Conservation (phyloP, 108 stramenopile species). For the Nitzschia sp. region DNA sequence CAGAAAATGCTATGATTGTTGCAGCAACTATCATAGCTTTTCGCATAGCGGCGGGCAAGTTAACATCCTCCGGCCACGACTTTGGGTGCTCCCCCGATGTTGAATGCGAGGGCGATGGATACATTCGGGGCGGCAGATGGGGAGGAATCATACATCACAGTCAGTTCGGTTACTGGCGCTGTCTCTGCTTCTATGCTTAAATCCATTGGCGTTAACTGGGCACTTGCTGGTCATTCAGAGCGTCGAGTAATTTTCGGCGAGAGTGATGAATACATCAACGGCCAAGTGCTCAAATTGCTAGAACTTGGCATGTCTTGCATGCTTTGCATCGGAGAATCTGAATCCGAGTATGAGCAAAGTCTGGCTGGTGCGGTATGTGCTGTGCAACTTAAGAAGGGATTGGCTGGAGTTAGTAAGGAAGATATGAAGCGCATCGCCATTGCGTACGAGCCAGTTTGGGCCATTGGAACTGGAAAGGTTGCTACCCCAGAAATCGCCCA, state of each 20-base stretch:
- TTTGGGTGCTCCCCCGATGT: too few species aligned
- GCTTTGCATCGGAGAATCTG: conserved; percentile 95
- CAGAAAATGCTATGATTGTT: too few species aligned
- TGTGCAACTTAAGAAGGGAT: conserved; percentile 88
- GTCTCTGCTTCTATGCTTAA: conserved; percentile 89
- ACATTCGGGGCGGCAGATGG: too few species aligned
- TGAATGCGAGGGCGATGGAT: too few species aligned
- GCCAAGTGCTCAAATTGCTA: conserved; percentile 86
- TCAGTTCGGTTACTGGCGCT: conserved; percentile 99
- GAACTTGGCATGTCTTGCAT: conserved; percentile 92
- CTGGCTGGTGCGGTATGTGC: conserved; percentile 90
- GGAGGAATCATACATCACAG: too few species aligned
- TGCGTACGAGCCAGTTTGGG: conserved; percentile 98
- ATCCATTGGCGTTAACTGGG: conserved; percentile 88
- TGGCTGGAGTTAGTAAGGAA: conserved; percentile 79
- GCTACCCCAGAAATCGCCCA: conserved; percentile 85
- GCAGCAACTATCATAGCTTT: too few species aligned
- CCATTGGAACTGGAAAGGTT: conserved; percentile 95
- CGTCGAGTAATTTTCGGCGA: conserved; percentile 94
- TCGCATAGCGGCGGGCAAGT: too few species aligned
- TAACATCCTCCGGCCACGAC: too few species aligned
- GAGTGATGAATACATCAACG: conserved; percentile 92
- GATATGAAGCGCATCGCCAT: conserved; percentile 89
- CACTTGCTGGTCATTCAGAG: conserved; percentile 96
- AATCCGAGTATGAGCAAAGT: conserved; percentile 91